phyloP scores from a whole-genome alignment of 768 basidiomycete genomes.

The Omphalotus guepiniiformis region DNA sequence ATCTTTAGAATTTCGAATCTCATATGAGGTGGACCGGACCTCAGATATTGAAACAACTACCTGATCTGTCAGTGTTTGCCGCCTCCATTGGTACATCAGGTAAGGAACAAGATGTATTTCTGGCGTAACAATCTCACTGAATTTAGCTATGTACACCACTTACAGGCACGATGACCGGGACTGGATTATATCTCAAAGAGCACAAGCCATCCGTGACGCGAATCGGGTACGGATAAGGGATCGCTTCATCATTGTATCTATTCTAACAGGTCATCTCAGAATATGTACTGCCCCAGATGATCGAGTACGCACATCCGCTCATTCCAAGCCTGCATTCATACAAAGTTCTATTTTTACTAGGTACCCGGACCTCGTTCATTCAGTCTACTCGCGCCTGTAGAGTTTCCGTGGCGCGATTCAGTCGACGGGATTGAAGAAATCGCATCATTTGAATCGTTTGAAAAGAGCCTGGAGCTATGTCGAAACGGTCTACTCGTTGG shows the following conservation, averaged over 20 bases:
- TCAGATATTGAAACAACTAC: constrained; percentile 21
- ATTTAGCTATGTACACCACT: background rate
- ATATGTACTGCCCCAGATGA: constrained; percentile 19
- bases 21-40: constrained; percentile 24
- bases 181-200: constrained; percentile 19
- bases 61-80: constrained; percentile 19
- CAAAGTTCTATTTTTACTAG: no score
- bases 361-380: constrained; percentile 20
- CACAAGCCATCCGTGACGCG: constrained; percentile 15
- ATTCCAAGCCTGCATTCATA: no score
- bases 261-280: background rate
- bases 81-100: constrained; percentile 21
- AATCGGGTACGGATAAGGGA: constrained; percentile 15
- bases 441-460: constrained; percentile 17
- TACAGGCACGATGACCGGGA: constrained; percentile 23
- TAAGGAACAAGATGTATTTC: no score
- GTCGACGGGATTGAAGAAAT: constrained; percentile 21
- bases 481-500: constrained; percentile 21
- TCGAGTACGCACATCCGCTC: no score
- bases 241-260: background rate
- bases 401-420: constrained; percentile 22
- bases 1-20: constrained; percentile 21
- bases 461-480: constrained; percentile 19
- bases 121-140: background rate
- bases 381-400: constrained; percentile 18